Evolutionary conservation across 1,284 basidiomycete species (phyloP).

Genomic region (Ceratobasidium sp.): DNA sequence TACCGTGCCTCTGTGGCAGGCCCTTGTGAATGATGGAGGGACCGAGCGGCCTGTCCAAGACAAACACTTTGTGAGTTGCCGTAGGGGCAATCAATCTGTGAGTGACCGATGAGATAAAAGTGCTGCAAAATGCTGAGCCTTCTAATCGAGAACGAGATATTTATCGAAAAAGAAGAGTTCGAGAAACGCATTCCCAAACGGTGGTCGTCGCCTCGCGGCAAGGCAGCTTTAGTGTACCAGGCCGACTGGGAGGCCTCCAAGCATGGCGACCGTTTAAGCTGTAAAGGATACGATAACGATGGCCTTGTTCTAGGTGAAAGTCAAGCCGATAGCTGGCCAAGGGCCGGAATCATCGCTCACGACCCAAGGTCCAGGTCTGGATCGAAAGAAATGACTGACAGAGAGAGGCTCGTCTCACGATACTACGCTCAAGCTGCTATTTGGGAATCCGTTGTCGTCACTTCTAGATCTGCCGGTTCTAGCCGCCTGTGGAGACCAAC

Average conservation of each 20-base stretch:
- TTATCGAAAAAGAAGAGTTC: background rate
- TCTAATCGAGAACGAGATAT: background rate
- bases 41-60: background rate
- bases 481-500: constrained; percentile 1
- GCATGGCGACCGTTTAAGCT: background rate
- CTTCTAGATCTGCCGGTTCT: background rate
- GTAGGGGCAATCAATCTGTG: background rate
- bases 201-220: background rate
- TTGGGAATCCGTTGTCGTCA: background rate
- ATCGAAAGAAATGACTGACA: no score
- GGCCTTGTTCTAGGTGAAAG: background rate
- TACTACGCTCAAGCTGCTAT: background rate
- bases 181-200: background rate
- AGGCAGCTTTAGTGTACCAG: no score
- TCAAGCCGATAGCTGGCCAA: background rate
- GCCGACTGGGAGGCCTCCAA: background rate
- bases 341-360: background rate
- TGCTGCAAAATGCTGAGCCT: background rate
- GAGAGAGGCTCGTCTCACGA: background rate
- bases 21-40: background rate
- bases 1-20: background rate
- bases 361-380: no score
- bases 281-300: background rate
- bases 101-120: background rate
- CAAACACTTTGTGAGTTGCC: background rate